Evolutionary conservation across 805 yeast species (phyloP).

Genomic region (Spathaspora boniae): DNA sequence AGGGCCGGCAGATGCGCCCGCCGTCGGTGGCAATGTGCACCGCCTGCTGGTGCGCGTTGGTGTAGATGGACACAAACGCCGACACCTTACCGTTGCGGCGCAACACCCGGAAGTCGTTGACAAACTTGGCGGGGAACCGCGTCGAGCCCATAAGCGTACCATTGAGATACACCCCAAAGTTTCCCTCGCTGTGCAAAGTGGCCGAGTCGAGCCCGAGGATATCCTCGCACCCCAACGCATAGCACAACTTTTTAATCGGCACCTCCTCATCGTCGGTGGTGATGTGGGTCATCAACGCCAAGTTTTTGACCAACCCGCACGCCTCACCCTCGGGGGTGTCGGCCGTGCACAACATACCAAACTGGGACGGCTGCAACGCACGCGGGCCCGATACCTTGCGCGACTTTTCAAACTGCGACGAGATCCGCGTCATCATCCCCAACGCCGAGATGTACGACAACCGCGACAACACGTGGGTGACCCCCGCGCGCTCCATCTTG

Average conservation of each 20-base stretch:
- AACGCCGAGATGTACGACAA: slow-evolving; percentile 89
- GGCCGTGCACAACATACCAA: slow-evolving; percentile 97
- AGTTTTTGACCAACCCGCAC: slow-evolving; percentile 94
- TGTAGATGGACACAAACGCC: slow-evolving; percentile 86
- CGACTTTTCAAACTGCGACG: slow-evolving; percentile 98
- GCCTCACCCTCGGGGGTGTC: slow-evolving; percentile 99
- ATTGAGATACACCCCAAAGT: slow-evolving; percentile 82
- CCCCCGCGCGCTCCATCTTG: slow-evolving; percentile 99
- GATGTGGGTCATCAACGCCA: slow-evolving; percentile 97
- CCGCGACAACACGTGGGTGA: slow-evolving; percentile 91
- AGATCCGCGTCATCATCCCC: slow-evolving; percentile 99
- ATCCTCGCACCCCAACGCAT: slow-evolving; percentile 84
- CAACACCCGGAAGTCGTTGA: slow-evolving; percentile 68
- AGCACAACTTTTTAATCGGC: slow-evolving; percentile 77
- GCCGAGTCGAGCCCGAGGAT: slow-evolving; percentile 79
- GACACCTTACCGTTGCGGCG: slow-evolving; percentile 85
- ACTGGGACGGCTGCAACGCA: slow-evolving; percentile 97
- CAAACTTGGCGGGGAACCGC: slow-evolving; percentile 80
- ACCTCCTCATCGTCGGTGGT: slow-evolving; percentile 97
- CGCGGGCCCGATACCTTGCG: slow-evolving; percentile 98
- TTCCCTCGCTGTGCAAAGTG: slow-evolving; percentile 69
- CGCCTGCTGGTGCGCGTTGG: slow-evolving; percentile 84
- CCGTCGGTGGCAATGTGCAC: slow-evolving; percentile 99
- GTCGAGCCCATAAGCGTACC: slow-evolving; percentile 95
- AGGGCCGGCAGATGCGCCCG: slow-evolving; percentile 95